Percentiles rank a stretch among this genome's conserved stretches.
phyloP scores from a whole-genome alignment of 345 rosid species.

The Eutrema japonicum region DNA sequence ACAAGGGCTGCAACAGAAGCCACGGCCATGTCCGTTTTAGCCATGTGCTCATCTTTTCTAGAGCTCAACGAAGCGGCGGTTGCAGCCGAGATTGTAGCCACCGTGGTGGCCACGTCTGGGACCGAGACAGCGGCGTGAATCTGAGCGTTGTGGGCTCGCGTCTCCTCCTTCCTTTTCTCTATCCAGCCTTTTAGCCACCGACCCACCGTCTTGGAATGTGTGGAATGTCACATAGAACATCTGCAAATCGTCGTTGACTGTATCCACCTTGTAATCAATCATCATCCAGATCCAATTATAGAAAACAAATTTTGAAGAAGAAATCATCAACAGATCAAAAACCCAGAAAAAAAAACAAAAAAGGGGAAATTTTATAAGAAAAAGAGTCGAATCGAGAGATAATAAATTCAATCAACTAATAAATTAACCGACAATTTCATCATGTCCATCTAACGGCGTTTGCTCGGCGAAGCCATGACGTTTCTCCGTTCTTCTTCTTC shows the following conservation, averaged over 20 bases:
- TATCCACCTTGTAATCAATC: slow-evolving; percentile 76
- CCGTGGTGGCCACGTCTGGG: too few relatives aligned
- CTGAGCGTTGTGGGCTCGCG: too few relatives aligned
- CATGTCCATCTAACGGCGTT: slow-evolving; percentile 79
- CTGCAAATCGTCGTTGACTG: slow-evolving; percentile 66
- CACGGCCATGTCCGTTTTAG: too few relatives aligned
- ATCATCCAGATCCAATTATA: slow-evolving; percentile 60
- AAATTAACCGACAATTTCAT: slow-evolving; percentile 61
- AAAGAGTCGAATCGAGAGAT: neutral
- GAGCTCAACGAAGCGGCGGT: too few relatives aligned
- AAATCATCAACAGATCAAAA: slow-evolving; percentile 19
- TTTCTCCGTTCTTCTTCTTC: slow-evolving; percentile 5
- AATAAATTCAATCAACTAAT: neutral
- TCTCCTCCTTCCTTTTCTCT: too few relatives aligned
- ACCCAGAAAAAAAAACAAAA: neutral
- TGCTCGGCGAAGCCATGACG: slow-evolving; percentile 75
- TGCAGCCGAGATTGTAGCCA: too few relatives aligned
- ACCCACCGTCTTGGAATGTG: too few relatives aligned
- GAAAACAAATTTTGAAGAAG: neutral
- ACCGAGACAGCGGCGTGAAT: too few relatives aligned
- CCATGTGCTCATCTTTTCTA: too few relatives aligned
- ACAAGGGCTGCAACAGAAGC: too few relatives aligned
- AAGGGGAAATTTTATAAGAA: neutral
- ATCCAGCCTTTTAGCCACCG: too few relatives aligned
- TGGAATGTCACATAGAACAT: slow-evolving; percentile 59